Evolutionary conservation across 768 basidiomycete species (phyloP), one percentile per base, ranked within the genome.

Genomic region (Pleurotus tuber-regium): DNA sequence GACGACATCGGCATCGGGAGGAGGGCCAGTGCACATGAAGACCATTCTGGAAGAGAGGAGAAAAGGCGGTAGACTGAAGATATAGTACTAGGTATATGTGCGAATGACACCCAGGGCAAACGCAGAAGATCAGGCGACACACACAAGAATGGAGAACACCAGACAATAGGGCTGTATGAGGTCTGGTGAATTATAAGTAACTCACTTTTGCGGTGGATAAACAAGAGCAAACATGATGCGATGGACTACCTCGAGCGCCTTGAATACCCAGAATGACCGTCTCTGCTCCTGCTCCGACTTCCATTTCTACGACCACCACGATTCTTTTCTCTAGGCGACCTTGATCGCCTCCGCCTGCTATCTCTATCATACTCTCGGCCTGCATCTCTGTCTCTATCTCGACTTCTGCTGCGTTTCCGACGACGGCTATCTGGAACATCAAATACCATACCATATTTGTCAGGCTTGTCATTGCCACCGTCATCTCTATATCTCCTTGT

Each of bases 401-500:
- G 71, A 54, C 83, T 84, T 43, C 78, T 68, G 54, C 79, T 82
- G 23, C 77, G 75, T 57, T 77, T 79, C 33, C 72, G 72, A 41
- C 74, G 75, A 19, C 66, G 68, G 11, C 65, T 66, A 46, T 68
- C 67, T n/a, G 76, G 72, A n/a, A 86, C 75, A 54, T 95, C 92
- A 65, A 95, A 94, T 19, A 94, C 88, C 87, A 94, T 84, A 18
- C 81, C 83, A 62, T 93, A 92, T 14, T 70, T 73, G 30, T 67
- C 65, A 11, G 67, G 63, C 16, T 65, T 59, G 18, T 55, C 56
- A 21, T 62, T 63, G 18, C 65, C 58, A n/a, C 56, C 54, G 23
- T 63, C 61, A 25, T 74, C 74, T 47, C 92, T 67, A 59, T 93
- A 93, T 49, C 77, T 76, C 44, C 80, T 74, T 1, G 89, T 89